Evolutionary conservation across 805 yeast species (phyloP).

Genomic region (Maudiozyma turicensis): DNA sequence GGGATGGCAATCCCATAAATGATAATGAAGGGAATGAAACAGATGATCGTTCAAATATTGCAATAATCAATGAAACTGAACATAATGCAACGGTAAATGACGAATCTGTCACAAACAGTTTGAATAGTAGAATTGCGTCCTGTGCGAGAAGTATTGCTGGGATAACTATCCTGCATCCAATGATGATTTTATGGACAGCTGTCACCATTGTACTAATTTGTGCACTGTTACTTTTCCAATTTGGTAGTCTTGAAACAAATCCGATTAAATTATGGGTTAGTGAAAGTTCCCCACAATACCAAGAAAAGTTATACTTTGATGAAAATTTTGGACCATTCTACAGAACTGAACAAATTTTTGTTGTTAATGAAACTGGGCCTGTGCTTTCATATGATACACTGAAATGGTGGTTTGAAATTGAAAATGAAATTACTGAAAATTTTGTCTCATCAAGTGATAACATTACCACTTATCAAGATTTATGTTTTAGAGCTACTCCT

Average conservation of each 20-base stretch:
- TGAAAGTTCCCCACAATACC: slow-evolving; percentile 56
- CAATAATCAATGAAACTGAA: not conserved
- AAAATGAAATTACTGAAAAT: slow-evolving; percentile 38
- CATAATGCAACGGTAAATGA: not conserved
- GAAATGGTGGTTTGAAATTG: slow-evolving; percentile 86
- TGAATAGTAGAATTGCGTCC: slow-evolving; percentile 5
- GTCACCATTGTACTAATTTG: slow-evolving; percentile 4
- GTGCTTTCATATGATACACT: slow-evolving; percentile 58
- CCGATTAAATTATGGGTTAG: slow-evolving; percentile 91
- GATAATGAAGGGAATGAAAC: not conserved
- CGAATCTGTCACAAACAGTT: not conserved
- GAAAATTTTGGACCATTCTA: slow-evolving; percentile 84
- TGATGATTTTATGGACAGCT: not conserved
- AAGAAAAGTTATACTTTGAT: slow-evolving; percentile 64
- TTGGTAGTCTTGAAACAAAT: slow-evolving; percentile 56
- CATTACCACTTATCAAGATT: slow-evolving; percentile 40
- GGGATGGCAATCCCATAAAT: not conserved
- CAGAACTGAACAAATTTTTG: slow-evolving; percentile 73
- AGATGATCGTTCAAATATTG: not conserved
- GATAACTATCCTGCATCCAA: not conserved
- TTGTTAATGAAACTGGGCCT: slow-evolving; percentile 58
- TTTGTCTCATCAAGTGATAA: slow-evolving; percentile 23
- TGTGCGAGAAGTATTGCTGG: slow-evolving; percentile 10
- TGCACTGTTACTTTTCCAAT: slow-evolving; percentile 34
- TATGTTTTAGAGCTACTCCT: slow-evolving; percentile 78